Conservation (phyloP, 805 yeast species). For the Candida tallmaniae region DNA sequence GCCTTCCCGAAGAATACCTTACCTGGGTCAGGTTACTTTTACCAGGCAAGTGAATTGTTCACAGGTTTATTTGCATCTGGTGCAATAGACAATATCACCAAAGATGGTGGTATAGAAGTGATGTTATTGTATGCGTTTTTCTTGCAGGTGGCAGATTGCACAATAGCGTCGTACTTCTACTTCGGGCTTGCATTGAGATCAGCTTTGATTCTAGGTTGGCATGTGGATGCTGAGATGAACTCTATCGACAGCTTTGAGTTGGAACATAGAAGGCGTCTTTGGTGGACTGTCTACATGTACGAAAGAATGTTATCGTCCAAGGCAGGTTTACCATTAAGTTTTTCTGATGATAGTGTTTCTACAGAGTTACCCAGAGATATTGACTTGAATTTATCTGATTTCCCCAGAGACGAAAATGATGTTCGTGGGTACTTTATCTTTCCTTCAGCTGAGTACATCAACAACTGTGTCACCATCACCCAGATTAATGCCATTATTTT, state of each 20-base stretch:
- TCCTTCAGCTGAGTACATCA: conserved; percentile 74
- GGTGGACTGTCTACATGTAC: conserved; percentile 50
- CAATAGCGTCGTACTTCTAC: conserved; percentile 75
- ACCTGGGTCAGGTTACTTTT: conserved; percentile 77
- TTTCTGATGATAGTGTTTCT: conserved; percentile 78
- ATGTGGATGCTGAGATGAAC: conserved; percentile 75
- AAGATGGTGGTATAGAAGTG: conserved; percentile 78
- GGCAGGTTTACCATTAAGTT: conserved; percentile 73
- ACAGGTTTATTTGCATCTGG: conserved; percentile 75
- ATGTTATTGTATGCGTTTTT: conserved; percentile 71
- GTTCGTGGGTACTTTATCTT: conserved; percentile 63
- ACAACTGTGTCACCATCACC: conserved; percentile 73
- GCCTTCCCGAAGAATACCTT: conserved; percentile 36
- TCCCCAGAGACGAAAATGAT: conserved; percentile 41
- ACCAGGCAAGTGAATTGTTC: conserved; percentile 74
- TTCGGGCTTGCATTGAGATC: conserved; percentile 74
- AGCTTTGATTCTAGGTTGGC: conserved; percentile 71
- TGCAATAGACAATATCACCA: conserved; percentile 71
- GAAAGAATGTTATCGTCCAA: conserved; percentile 76
- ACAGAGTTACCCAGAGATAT: conserved; percentile 72
- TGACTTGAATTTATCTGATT: conserved; percentile 47
- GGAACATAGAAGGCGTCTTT: conserved; percentile 46
- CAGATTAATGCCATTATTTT: conserved; percentile 73
- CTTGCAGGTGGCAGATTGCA: conserved; percentile 79
- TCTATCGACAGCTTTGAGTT: conserved; percentile 46